A percentile compares a stretch with the other conserved stretches of the same genome.
phyloP scores from a whole-genome alignment of 2,329 filamentous ascomycete species.

The Microdochium nivale region DNA sequence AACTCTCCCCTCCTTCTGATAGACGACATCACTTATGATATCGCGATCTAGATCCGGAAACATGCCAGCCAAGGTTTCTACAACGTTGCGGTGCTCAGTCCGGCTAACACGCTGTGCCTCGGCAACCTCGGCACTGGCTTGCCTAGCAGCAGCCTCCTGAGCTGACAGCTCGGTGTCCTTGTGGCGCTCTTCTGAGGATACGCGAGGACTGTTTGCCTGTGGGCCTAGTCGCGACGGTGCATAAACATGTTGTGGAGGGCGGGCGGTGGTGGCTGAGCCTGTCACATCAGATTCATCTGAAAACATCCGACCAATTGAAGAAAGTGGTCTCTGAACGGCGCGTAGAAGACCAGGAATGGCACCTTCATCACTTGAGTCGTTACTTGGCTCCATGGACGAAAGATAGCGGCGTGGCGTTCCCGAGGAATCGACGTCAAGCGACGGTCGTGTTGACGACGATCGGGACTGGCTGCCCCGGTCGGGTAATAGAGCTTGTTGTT shows the following conservation, averaged over 20 bases:
- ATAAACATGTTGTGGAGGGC: constrained; percentile 24
- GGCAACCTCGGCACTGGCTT: constrained; percentile 83
- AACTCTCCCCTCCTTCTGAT: constrained; percentile 87
- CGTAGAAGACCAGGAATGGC: constrained; percentile 77
- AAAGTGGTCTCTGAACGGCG: constrained; percentile 84
- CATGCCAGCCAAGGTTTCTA: constrained; percentile 92
- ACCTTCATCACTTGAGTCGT: constrained; percentile 56
- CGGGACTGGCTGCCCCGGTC: constrained; percentile 34
- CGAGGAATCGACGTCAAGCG: constrained; percentile 28
- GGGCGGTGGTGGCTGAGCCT: constrained; percentile 27
- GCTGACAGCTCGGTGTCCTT: constrained; percentile 47
- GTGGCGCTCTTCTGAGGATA: constrained; percentile 23
- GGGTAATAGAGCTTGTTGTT: constrained; percentile 28
- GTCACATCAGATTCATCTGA: constrained; percentile 53
- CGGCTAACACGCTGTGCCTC: constrained; percentile 77
- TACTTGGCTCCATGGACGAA: constrained; percentile 38
- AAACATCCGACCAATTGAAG: constrained; percentile 91
- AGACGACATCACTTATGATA: constrained; percentile 92
- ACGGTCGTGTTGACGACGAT: constrained; percentile 37
- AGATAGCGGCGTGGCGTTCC: constrained; percentile 43
- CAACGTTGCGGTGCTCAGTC: constrained; percentile 81
- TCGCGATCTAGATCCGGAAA: constrained; percentile 93
- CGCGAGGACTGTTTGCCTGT: constrained; percentile 22
- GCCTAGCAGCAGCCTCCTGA: constrained; percentile 80
- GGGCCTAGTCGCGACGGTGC: constrained; percentile 23